Conservation (phyloP, 768 basidiomycete species). For the Thelephora ganbajun region DNA sequence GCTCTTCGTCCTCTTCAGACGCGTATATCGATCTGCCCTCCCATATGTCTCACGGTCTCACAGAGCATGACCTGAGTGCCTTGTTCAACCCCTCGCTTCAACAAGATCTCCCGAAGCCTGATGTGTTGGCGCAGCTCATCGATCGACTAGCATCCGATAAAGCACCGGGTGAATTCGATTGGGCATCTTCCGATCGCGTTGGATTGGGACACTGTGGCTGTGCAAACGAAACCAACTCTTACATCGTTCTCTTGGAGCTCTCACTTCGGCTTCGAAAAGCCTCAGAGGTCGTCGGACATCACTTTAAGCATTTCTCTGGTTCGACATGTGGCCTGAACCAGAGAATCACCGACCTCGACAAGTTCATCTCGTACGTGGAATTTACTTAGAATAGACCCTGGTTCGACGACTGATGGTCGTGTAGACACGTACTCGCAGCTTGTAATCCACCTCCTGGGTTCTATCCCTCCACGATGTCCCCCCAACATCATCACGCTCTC, state of each 20-base stretch:
- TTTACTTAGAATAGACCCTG: too few species aligned
- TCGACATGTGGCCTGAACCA: conserved; percentile 25
- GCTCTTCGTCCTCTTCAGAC: conserved; percentile 5
- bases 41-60: too few species aligned
- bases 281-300: conserved; percentile 36
- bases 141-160: too few species aligned
- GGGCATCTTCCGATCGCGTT: not conserved
- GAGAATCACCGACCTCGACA: conserved; percentile 35
- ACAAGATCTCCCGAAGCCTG: too few species aligned
- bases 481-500: not conserved
- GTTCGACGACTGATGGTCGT: not conserved
- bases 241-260: conserved; percentile 50
- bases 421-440: too few species aligned
- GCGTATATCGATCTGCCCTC: not conserved
- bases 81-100: too few species aligned
- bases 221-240: conserved; percentile 36
- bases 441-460: too few species aligned
- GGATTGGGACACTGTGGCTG: conserved; percentile 37
- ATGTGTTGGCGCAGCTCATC: too few species aligned
- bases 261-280: conserved; percentile 49
- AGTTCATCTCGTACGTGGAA: conserved; percentile 34
- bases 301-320: conserved; percentile 23
- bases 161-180: too few species aligned
- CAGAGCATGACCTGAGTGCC: too few species aligned
- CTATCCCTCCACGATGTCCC: not conserved